Base-by-base conservation (phyloP, 164 flowering plant species). In the Cinnamomum chago region DNA sequence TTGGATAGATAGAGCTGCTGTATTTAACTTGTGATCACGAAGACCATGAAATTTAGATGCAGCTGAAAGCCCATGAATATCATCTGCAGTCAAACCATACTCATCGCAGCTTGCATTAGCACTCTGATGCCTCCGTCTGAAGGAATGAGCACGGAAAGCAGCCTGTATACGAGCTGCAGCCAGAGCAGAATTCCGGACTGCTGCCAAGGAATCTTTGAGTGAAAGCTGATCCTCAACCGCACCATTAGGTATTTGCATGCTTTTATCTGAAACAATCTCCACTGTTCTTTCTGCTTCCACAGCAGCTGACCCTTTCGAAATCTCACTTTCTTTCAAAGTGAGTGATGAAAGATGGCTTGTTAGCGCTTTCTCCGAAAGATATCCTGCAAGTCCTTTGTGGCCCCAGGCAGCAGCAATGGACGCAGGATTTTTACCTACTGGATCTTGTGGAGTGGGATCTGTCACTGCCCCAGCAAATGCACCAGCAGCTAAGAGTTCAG, bases 101-200 rank as follows among this genome's bases (percentile, higher is more conserved):
- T 86, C 93, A 79, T 87, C 91, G 33, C 76, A 70, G 74, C 68
- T 47, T 73, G 12, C 58, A 64, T 73, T 40, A 66, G 73, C 75
- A 62, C 40, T 84, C 62, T 81, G 82, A 76, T 85, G 92, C 78
- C 97, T 85, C 78, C 65, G 88, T 80, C 92, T 84, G 85, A 96
- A 96, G 66, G 99, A 96, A 83, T 93, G 98, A 14, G 92, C 93
- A 62, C 98, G 94, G 70, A 92, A 96, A 70, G 97, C 98, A 72
- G 93, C 76, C 75, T 96, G 99, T 76, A 96, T 96, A 64, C 97
- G 92, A 40, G 99, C 99, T 75, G 99, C 99, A 73, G 99, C 99
- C 84, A 86, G 97, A 80, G 97, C 82, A 24, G 95, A 91, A 87
- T 92, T 96, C 58, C 99, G 65, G 10, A 93, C 95, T 24, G 97